Evolutionary conservation across 2,329 filamentous ascomycete genomes (phyloP).

Genomic region (Fusarium nodosum): DNA sequence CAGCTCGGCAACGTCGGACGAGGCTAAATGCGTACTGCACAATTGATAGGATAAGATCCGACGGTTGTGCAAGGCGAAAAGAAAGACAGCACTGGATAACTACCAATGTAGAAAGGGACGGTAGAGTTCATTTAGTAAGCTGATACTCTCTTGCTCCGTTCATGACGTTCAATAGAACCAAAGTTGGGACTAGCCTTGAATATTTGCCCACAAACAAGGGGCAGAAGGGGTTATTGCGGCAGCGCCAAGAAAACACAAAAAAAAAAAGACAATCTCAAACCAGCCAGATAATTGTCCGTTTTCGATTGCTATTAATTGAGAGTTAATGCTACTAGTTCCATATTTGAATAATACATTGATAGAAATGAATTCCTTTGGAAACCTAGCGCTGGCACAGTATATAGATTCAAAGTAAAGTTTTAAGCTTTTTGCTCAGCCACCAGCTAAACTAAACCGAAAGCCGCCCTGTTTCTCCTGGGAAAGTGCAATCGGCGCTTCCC

Average conservation of each 20-base stretch:
- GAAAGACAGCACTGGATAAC: conserved; percentile 1
- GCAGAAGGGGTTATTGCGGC: background rate
- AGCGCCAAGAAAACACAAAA: conserved; percentile 2
- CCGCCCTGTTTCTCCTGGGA: conserved; percentile 10
- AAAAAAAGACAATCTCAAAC: conserved; percentile 1
- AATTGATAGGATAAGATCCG: background rate
- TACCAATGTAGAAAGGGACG: background rate
- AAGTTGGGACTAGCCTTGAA: conserved; percentile 1
- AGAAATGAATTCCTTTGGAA: background rate
- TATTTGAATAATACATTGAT: background rate
- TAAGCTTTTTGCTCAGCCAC: conserved; percentile 39
- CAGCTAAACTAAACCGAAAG: conserved; percentile 9
- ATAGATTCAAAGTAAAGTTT: conserved; percentile 36
- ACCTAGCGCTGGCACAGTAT: background rate
- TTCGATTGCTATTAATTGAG: background rate
- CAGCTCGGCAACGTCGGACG: conserved; percentile 29
- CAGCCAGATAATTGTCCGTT: background rate
- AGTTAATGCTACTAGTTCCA: background rate
- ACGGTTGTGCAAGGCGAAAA: conserved; percentile 6
- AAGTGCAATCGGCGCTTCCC: conserved; percentile 34
- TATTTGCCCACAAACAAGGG: conserved; percentile 8
- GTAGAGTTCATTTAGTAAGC: conserved; percentile 24
- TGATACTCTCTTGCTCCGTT: background rate
- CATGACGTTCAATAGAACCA: conserved; percentile 13
- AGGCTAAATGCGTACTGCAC: background rate